phyloP scores from a whole-genome alignment of 2,329 filamentous ascomycete genomes.

The Sclerotinia trifoliorum region DNA sequence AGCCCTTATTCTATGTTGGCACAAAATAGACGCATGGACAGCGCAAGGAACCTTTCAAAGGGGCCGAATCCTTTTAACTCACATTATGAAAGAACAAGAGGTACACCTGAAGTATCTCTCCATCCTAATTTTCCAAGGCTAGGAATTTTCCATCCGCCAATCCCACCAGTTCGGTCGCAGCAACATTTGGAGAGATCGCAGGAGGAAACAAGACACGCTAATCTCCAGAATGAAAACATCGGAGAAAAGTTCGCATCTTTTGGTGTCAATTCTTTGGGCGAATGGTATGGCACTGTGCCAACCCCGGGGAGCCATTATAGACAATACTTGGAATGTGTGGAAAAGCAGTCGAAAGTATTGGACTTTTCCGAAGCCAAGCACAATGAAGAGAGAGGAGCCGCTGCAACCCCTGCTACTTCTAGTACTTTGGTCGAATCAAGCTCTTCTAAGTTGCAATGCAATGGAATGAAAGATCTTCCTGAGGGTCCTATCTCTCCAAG shows the following conservation, averaged over 20 bases:
- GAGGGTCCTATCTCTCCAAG: background rate
- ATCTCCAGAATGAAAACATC: background rate
- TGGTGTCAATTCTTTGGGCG: background rate
- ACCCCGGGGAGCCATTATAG: background rate
- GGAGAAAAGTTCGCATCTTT: background rate
- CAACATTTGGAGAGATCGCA: background rate
- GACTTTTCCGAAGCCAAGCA: background rate
- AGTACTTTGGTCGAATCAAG: background rate
- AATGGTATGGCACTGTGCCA: background rate
- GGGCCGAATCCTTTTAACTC: background rate
- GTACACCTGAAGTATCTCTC: background rate
- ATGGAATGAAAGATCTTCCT: background rate
- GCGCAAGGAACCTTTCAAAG: background rate
- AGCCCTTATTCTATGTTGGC: too few species aligned
- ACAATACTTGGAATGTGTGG: background rate
- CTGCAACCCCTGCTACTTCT: background rate
- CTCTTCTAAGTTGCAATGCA: background rate
- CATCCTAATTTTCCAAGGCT: background rate
- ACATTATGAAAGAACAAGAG: background rate
- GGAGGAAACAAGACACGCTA: background rate
- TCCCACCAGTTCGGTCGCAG: background rate
- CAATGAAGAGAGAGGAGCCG: background rate
- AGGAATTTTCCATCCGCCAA: background rate
- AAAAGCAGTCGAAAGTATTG: background rate
- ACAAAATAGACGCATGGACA: background rate